A percentile compares a stretch with the other conserved stretches of the same genome.
These are phyloP conservation scores for Coix lacrymajobi DNA, from an alignment of 176 grass and related monocot species.

Conservation along the genomic window DNA sequence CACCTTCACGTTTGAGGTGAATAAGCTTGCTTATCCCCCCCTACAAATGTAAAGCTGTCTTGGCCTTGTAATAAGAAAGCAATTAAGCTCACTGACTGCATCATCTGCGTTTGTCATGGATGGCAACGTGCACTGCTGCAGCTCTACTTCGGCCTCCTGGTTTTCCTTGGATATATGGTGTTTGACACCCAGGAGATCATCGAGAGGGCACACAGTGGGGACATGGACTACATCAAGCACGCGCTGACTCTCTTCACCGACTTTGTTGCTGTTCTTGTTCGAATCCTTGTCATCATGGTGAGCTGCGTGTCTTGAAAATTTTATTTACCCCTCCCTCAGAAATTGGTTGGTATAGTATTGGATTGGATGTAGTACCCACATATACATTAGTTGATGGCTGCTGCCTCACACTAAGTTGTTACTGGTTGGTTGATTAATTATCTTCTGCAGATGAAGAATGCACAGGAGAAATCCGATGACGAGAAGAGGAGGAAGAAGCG, in stretches of 20 bases:
- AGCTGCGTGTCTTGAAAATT: not conserved
- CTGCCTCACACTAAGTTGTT: not conserved
- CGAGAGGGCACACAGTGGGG: conserved; percentile 51
- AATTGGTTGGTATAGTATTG: not conserved
- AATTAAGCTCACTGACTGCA: not conserved
- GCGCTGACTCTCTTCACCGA: conserved; percentile 68
- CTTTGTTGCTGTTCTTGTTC: conserved; percentile 57
- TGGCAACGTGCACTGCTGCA: not conserved
- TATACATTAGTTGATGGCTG: not conserved
- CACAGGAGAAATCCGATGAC: conserved; percentile 43
- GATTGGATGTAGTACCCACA: not conserved
- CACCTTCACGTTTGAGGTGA: conserved; percentile 54
- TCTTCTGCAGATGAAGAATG: conserved; percentile 52
- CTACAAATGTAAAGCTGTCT: not conserved
- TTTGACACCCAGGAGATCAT: conserved; percentile 82
- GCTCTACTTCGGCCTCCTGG: conserved; percentile 66
- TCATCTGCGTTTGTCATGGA: too few species aligned
- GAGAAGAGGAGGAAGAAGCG: conserved; percentile 64
- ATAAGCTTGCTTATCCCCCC: not conserved
- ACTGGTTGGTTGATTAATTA: not conserved
- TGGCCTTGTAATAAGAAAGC: not conserved
- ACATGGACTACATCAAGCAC: conserved; percentile 69
- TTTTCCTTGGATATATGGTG: conserved; percentile 69
- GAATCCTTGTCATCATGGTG: conserved; percentile 70
- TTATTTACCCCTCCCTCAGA: not conserved